phyloP scores from a whole-genome alignment of 495 filamentous ascomycete species.

The Penicillium desertorum region DNA sequence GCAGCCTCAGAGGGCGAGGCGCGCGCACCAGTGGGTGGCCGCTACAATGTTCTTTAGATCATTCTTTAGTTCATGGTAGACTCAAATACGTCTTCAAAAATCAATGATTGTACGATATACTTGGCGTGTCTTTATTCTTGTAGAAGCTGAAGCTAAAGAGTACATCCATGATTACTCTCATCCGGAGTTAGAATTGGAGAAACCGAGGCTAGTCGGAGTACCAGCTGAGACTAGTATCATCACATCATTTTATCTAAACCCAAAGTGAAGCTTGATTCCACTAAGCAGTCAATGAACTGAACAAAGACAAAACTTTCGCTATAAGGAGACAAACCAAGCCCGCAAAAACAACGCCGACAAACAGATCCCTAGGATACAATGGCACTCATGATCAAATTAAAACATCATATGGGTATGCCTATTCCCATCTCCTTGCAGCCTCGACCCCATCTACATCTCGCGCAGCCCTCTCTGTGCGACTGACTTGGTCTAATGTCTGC shows the following conservation, averaged over 20 bases:
- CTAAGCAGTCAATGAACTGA: not conserved
- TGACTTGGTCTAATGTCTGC: conserved; percentile 57
- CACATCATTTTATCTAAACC: not conserved
- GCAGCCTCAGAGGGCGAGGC: conserved; percentile 84
- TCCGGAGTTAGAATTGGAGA: not conserved
- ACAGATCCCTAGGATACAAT: not conserved
- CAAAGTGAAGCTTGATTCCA: not conserved
- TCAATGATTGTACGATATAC: conserved; percentile 24
- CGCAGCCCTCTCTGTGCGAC: conserved; percentile 53
- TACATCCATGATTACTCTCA: not conserved
- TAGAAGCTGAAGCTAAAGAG: not conserved
- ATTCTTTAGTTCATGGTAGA: conserved; percentile 54
- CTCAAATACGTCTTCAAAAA: not conserved
- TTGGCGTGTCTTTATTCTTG: not conserved
- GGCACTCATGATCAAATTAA: not conserved
- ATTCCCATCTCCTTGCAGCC: conserved; percentile 54
- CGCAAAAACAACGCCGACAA: not conserved
- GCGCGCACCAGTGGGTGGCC: conserved; percentile 74
- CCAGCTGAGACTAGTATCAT: not conserved
- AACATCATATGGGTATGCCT: conserved; percentile 12
- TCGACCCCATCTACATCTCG: conserved; percentile 58
- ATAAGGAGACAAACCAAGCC: not conserved
- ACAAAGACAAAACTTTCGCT: not conserved
- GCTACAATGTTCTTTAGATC: conserved; percentile 81
- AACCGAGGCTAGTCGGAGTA: not conserved